Evolutionary conservation across 2,329 filamentous ascomycete genomes (phyloP), one percentile per base, ranked within the genome.

Genomic region (Parastagonospora avenae): DNA sequence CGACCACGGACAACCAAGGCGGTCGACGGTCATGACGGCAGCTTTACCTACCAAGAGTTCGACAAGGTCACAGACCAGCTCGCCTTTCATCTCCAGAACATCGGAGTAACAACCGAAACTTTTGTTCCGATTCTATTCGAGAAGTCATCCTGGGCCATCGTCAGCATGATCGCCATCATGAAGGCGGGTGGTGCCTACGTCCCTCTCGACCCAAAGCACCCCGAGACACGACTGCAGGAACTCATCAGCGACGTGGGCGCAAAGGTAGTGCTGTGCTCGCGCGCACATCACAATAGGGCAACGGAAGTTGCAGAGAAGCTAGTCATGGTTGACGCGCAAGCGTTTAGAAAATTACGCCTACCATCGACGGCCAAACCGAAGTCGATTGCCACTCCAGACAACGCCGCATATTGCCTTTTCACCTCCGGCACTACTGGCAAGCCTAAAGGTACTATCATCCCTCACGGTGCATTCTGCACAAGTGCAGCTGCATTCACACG

Each of bases 361-460:
- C 64, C 46, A 56, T 15, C 62, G 70, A 62, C 77, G 72, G 50
- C 68, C 70, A 35, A 73, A 74, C 52, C 71, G 56, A 46, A 74
- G 71, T 14, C 65, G 71, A 29, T 67, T 67, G 64, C 63, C 67
- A 24, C 68, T 65, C 5, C 76, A 74, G 2, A 76, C 74, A 48
- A 81, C 38, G 77, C 79, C 4, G 85, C 85, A 0, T 89, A 86
- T 60, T 77, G 86, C 12, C 78, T 89, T 7, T 85, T 88, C 57
- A 82, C 81, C 0, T 73, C 69, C 15, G 68, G 68, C 11, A 71
- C 65, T 16, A 73, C 67, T 10, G 66, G 67, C 40, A 79, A 77
- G 42, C 82, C 83, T 0, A 84, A 85, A 49, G 85, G 84, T 2
- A 82, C 86, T 8, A 83, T 86, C 30, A 83, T 88, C 50, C 83